A percentile compares a stretch with the other conserved stretches of the same genome.
Conservation (phyloP, 2,329 filamentous ascomycete genomes). For the Monilinia polystroma region DNA sequence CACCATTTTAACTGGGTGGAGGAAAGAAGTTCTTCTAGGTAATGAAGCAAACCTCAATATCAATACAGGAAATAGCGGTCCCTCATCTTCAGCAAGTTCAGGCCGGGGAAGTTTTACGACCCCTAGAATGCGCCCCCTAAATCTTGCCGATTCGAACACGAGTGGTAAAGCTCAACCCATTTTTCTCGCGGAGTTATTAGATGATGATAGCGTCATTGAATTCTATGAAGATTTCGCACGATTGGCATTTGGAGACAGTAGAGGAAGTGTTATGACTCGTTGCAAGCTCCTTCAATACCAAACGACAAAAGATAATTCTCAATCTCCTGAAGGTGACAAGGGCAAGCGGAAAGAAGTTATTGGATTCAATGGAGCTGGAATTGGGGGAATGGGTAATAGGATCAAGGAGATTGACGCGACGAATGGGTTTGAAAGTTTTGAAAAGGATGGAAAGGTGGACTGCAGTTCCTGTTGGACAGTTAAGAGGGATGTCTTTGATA, state of each 20-base stretch:
- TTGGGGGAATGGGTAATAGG: conserved; percentile 49
- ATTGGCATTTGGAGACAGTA: conserved; percentile 86
- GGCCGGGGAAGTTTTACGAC: conserved; percentile 49
- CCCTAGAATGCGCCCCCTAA: conserved; percentile 51
- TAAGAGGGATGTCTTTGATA: conserved; percentile 95
- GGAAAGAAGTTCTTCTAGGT: conserved; percentile 82
- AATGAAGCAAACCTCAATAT: conserved; percentile 85
- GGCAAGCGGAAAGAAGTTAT: conserved; percentile 27
- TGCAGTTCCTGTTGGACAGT: conserved; percentile 97
- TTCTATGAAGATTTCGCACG: conserved; percentile 96
- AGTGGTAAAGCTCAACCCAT: conserved; percentile 67
- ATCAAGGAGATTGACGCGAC: conserved; percentile 67
- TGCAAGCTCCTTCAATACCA: conserved; percentile 90
- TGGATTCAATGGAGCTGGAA: conserved; percentile 28
- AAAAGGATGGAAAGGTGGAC: conserved; percentile 86
- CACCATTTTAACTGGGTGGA: conserved; percentile 92
- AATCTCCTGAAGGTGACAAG: conserved; percentile 27
- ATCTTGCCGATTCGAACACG: conserved; percentile 42
- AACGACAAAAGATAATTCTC: conserved; percentile 57
- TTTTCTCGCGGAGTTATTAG: conserved; percentile 87
- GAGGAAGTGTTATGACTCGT: conserved; percentile 77
- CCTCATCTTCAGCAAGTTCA: conserved; percentile 34
- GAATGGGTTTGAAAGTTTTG: conserved; percentile 77
- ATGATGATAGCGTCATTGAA: conserved; percentile 88
- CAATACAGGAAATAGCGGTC: conserved; percentile 54